A percentile compares a stretch with the other conserved stretches of the same genome.
These are phyloP conservation scores for Isabelozyma heimii DNA, from an alignment of 805 yeast genomes.

Conservation along the genomic window DNA sequence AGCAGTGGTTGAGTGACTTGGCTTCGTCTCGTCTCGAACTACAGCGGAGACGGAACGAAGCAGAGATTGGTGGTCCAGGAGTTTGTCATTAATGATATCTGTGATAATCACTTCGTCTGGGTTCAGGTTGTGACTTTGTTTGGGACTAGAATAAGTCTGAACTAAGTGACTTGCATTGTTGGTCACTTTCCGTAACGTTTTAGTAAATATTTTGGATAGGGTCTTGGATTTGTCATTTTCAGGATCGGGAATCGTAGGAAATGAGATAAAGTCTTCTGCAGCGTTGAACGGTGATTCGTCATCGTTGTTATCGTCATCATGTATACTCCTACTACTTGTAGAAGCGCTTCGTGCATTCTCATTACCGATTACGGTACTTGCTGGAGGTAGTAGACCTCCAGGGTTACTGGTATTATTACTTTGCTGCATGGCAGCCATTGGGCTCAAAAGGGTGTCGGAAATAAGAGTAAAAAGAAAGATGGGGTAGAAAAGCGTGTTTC, in stretches of 20 bases:
- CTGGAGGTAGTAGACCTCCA: neutral
- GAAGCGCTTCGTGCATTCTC: neutral
- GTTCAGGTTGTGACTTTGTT: neutral
- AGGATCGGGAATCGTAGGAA: conserved; percentile 44
- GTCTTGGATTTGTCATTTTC: conserved; percentile 32
- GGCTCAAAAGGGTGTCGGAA: neutral
- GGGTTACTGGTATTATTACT: neutral
- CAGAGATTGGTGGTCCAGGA: neutral
- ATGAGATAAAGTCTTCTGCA: conserved; percentile 35
- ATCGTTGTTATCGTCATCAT: conserved; percentile 6
- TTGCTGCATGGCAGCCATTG: conserved; percentile 1
- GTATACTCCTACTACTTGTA: neutral
- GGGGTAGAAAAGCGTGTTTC: too few relatives aligned
- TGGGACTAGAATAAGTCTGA: neutral
- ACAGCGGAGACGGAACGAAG: neutral
- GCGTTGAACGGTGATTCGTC: neutral
- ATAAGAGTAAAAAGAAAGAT: neutral
- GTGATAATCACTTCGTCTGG: neutral
- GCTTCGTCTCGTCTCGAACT: neutral
- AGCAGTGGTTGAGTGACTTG: neutral
- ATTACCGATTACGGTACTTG: neutral
- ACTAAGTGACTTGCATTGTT: conserved; percentile 40
- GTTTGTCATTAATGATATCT: neutral
- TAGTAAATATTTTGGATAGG: conserved; percentile 31
- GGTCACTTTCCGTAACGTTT: conserved; percentile 40